Base-by-base conservation (phyloP, 2,329 filamentous ascomycete genomes). In the Furcasterigmium sp. region DNA sequence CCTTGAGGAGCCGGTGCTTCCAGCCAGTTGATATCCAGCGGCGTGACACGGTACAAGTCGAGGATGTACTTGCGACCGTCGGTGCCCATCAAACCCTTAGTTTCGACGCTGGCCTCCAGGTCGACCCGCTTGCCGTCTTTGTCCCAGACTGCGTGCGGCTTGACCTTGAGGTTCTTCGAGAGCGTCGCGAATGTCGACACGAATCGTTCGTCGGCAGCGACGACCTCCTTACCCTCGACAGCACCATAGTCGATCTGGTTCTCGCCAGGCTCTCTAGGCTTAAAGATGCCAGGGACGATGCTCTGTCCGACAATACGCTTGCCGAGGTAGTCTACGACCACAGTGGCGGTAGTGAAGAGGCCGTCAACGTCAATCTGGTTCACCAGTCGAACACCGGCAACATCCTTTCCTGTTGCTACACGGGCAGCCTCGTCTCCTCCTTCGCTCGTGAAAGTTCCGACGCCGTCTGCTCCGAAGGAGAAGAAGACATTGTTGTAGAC, bases 401-500 rank as follows among this genome's bases (percentile, higher is more conserved):
- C 91, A 58, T 98, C 93, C 70, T 98, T 98, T 51, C 91, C 91
- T 5, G 94, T 95, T 20, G 94, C 93, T 45, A 97, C 89, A 46
- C 91, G 82, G 13, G 93, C 93, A 51, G 93, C 93, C 68, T 98
- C 93, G 53, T 98, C 91, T 17, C 93, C 93, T 52, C 93, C 93
- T 68, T 98, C 93, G 3, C 86, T 91, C 10, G 90, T 91, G 64
- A 98, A 98, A 14, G 93, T 98, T 35, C 93, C 91, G 37, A 97
- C 93, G 41, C 93, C 94, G 62, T 98, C 93, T 36, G 93, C 91
- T 49, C 93, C 93, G 55, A 96, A 97, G 1, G 93, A 97, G 73
- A 95, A 98, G 73, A 98, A 98, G 53, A 98, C 90, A 67, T 98
- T 98, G 75, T 97, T 97, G 73, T 97, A 96, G 19, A 98, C 91